Percentiles rank a stretch among this genome's conserved stretches.
phyloP scores from a whole-genome alignment of 2,329 filamentous ascomycete species.

The Claviceps capensis region DNA sequence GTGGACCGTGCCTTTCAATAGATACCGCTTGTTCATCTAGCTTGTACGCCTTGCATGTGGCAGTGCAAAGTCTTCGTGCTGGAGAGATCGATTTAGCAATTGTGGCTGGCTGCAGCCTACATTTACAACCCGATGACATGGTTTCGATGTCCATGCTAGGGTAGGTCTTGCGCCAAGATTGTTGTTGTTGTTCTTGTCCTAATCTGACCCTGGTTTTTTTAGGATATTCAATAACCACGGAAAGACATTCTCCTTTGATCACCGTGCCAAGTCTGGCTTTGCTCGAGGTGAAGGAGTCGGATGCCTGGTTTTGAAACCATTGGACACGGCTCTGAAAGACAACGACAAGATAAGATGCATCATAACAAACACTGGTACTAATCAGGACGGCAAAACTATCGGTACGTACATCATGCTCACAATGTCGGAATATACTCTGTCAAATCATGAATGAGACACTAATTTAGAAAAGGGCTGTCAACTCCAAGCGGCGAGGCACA shows the following conservation, averaged over 20 bases:
- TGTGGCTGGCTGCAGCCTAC: constrained; percentile 33
- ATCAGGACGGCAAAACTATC: constrained; percentile 39
- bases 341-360: constrained; percentile 40
- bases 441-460: neutral
- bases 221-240: constrained; percentile 34
- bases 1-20: constrained; percentile 36
- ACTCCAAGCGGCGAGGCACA: constrained; percentile 40
- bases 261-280: constrained; percentile 31
- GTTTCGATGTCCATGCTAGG: constrained; percentile 19
- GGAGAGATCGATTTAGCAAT: constrained; percentile 33
- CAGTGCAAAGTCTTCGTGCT: constrained; percentile 32
- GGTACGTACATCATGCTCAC: constrained; percentile 2
- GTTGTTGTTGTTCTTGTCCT: neutral
- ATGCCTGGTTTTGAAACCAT: constrained; percentile 42
- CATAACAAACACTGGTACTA: constrained; percentile 35
- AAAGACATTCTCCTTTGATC: constrained; percentile 29
- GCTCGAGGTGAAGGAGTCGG: constrained; percentile 46
- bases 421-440: too few relatives aligned
- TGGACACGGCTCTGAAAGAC: constrained; percentile 39
- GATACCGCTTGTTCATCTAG: constrained; percentile 41
- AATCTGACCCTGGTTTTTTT: neutral
- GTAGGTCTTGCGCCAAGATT: constrained; percentile 5
- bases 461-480: constrained; percentile 31
- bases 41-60: constrained; percentile 34
- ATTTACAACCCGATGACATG: constrained; percentile 29